Percentiles rank a stretch among this genome's conserved stretches.
phyloP scores from a whole-genome alignment of 192 early-diverging fungal genomes.

The Linnemannia exigua region DNA sequence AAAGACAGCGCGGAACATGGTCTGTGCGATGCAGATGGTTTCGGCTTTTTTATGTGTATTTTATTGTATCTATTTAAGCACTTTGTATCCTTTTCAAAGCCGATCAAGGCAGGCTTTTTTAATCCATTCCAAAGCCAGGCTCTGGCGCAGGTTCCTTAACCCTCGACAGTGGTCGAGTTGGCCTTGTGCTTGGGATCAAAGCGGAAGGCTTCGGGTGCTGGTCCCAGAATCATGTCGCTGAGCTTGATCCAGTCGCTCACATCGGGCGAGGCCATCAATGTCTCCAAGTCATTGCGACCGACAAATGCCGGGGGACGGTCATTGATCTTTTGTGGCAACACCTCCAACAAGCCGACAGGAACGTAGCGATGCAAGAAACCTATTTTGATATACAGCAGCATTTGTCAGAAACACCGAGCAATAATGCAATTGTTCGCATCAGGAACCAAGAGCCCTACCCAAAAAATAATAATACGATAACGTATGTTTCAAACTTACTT shows the following conservation, averaged over 20 bases:
- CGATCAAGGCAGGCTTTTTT: neutral
- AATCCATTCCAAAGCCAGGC: too few species aligned
- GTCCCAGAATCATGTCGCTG: conserved; percentile 92
- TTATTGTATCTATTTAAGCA: neutral
- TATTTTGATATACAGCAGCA: conserved; percentile 48
- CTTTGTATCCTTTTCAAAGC: neutral
- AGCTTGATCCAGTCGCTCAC: conserved; percentile 94
- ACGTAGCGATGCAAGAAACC: conserved; percentile 77
- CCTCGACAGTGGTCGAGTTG: conserved; percentile 71
- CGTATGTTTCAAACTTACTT: conserved; percentile 62
- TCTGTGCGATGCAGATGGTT: neutral
- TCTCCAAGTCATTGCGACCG: conserved; percentile 94
- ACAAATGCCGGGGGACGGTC: conserved; percentile 87
- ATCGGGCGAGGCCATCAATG: conserved; percentile 88
- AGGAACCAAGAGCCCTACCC: neutral
- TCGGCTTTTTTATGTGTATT: neutral
- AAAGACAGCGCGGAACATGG: neutral
- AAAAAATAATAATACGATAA: neutral
- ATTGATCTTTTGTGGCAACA: conserved; percentile 92
- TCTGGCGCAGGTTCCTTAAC: conserved; percentile 12
- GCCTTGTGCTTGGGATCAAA: conserved; percentile 97
- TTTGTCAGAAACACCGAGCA: conserved; percentile 58
- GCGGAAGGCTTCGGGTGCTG: conserved; percentile 85
- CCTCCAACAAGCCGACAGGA: conserved; percentile 94
- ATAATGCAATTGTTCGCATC: neutral